Conservation (phyloP, 208 protist genomes). For the Trypanosoma theileri region DNA sequence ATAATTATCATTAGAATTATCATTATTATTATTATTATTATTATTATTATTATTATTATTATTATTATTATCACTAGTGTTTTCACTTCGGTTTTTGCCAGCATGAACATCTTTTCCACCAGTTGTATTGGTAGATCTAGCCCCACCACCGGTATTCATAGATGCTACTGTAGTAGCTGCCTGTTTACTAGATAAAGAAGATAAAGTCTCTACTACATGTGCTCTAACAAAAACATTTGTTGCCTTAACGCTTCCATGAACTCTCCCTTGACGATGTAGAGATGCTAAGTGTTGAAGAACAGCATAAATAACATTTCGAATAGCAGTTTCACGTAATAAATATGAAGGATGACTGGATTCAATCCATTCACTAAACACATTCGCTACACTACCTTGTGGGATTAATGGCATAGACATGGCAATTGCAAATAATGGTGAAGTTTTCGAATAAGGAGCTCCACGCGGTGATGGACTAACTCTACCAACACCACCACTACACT, state of each 20-base stretch:
- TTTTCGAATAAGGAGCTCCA: neutral
- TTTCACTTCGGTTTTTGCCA: neutral
- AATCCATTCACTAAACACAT: conserved; percentile 48
- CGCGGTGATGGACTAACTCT: neutral
- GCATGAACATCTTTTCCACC: neutral
- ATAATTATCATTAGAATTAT: neutral
- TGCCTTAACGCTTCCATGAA: conserved; percentile 67
- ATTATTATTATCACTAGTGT: neutral
- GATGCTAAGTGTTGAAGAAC: conserved; percentile 53
- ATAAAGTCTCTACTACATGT: conserved; percentile 41
- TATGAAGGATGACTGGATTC: conserved; percentile 28
- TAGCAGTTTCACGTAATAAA: conserved; percentile 52
- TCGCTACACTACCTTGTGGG: conserved; percentile 49
- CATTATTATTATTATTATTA: neutral
- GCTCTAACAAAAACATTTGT: conserved; percentile 69
- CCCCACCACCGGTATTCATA: neutral
- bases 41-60: neutral
- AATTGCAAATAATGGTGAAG: conserved; percentile 18
- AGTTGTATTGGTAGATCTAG: neutral
- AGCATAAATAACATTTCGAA: conserved; percentile 61
- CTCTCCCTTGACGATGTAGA: conserved; percentile 49
- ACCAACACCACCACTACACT: neutral
- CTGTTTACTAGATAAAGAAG: neutral
- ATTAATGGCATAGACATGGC: conserved; percentile 51
- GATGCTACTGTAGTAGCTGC: neutral